phyloP scores from a whole-genome alignment of 2,329 filamentous ascomycete genomes.

The Epichloe bromicola region DNA sequence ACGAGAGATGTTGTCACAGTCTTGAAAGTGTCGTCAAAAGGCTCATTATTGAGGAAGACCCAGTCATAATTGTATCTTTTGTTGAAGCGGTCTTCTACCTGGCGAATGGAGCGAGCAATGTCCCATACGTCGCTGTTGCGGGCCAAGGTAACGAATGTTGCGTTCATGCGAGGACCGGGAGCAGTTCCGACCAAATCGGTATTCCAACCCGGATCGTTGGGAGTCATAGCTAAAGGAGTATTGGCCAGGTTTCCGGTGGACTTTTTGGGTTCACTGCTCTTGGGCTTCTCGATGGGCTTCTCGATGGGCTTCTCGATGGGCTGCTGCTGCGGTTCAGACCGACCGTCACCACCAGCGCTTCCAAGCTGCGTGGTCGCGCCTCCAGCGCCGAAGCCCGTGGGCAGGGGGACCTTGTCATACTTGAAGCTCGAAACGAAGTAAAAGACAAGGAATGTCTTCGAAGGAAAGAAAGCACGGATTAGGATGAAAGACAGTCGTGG shows the following conservation, averaged over 20 bases:
- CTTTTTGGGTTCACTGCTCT: slow-evolving; percentile 12
- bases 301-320: slow-evolving; percentile 8
- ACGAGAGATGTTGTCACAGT: slow-evolving; percentile 78
- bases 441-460: slow-evolving; percentile 53
- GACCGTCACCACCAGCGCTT: not conserved
- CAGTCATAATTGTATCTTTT: slow-evolving; percentile 94
- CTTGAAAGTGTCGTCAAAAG: slow-evolving; percentile 88
- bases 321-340: slow-evolving; percentile 1
- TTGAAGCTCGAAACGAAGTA: slow-evolving; percentile 63
- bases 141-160: slow-evolving; percentile 91
- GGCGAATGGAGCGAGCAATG: slow-evolving; percentile 87
- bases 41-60: slow-evolving; percentile 96
- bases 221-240: slow-evolving; percentile 36
- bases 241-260: slow-evolving; percentile 14
- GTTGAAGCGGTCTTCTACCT: slow-evolving; percentile 97
- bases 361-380: not conserved
- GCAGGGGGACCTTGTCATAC: slow-evolving; percentile 27
- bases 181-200: slow-evolving; percentile 37
- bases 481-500: not conserved
- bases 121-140: slow-evolving; percentile 94
- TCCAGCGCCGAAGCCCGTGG: not conserved
- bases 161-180: slow-evolving; percentile 72
- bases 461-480: not conserved
- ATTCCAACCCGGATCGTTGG: slow-evolving; percentile 39
- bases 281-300: slow-evolving; percentile 8